A percentile compares a stretch with the other conserved stretches of the same genome.
Conservation (phyloP, 176 grass and related monocot genomes). For the Bonia amplexicaulis region DNA sequence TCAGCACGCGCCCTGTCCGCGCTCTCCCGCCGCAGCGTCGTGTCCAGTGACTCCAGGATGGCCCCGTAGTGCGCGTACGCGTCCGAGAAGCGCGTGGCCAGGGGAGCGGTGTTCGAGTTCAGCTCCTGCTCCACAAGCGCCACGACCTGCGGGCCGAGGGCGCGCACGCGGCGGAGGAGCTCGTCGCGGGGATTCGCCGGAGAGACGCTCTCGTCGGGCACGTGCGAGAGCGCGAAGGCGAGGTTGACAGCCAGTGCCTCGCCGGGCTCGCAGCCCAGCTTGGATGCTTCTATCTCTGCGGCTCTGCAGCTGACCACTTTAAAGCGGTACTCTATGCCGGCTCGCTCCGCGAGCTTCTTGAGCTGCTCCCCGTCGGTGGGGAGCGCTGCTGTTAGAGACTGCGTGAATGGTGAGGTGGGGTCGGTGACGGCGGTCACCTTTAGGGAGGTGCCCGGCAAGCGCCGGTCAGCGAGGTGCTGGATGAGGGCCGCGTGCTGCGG, state of each 20-base stretch:
- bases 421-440: slow-evolving; percentile 72
- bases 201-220: slow-evolving; percentile 88
- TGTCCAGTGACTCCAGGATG: slow-evolving; percentile 71
- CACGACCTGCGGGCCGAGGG: slow-evolving; percentile 60
- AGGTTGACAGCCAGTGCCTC: slow-evolving; percentile 82
- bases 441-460: slow-evolving; percentile 24
- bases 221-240: slow-evolving; percentile 66
- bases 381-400: background rate
- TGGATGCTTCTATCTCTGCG: slow-evolving; percentile 46
- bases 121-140: slow-evolving; percentile 76
- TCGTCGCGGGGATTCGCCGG: slow-evolving; percentile 87
- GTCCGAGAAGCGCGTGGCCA: slow-evolving; percentile 65
- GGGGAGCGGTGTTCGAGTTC: slow-evolving; percentile 78
- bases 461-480: slow-evolving; percentile 51
- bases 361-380: slow-evolving; percentile 39
- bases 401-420: slow-evolving; percentile 61
- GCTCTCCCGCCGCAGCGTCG: slow-evolving; percentile 19
- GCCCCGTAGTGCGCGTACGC: slow-evolving; percentile 61
- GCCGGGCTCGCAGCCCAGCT: slow-evolving; percentile 51
- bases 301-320: slow-evolving; percentile 46
- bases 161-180: slow-evolving; percentile 75
- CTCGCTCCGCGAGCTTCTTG: slow-evolving; percentile 45
- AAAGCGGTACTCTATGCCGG: slow-evolving; percentile 51
- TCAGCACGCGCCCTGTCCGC: slow-evolving; percentile 43
- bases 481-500: slow-evolving; percentile 66